phyloP scores from a whole-genome alignment of 495 filamentous ascomycete species.

The Aspergillus sclerotioniger region DNA sequence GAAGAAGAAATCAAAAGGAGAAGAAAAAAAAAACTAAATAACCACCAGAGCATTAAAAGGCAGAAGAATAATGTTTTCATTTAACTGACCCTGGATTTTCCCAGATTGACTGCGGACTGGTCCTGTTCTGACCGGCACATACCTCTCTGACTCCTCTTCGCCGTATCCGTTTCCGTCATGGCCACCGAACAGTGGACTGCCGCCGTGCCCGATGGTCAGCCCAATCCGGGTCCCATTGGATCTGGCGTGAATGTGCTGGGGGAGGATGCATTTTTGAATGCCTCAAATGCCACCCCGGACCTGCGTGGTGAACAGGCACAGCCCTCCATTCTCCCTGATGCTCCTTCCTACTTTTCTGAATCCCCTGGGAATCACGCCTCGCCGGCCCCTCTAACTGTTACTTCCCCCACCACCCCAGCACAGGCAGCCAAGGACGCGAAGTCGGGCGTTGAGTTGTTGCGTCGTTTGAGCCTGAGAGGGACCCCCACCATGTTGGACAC shows the following conservation, averaged over 20 bases:
- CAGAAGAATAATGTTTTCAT: neutral
- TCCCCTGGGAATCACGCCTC: constrained; percentile 28
- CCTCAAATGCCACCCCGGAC: constrained; percentile 27
- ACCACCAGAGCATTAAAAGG: too few species aligned
- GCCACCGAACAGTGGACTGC: constrained; percentile 32
- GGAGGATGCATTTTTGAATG: constrained; percentile 31
- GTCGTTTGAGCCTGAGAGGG: constrained; percentile 57
- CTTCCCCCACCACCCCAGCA: constrained; percentile 35
- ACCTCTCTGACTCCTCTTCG: neutral
- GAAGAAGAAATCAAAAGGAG: too few species aligned
- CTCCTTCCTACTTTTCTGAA: constrained; percentile 31
- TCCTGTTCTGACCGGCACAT: constrained; percentile 7
- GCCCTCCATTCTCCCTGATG: constrained; percentile 19
- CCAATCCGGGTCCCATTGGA: constrained; percentile 36
- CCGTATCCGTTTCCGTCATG: constrained; percentile 24
- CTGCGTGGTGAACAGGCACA: constrained; percentile 25
- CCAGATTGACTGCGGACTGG: constrained; percentile 14
- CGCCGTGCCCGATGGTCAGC: constrained; percentile 32
- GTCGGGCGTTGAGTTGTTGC: constrained; percentile 60
- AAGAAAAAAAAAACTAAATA: too few species aligned
- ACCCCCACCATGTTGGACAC: constrained; percentile 48
- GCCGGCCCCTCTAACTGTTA: constrained; percentile 15
- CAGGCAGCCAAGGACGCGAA: constrained; percentile 52
- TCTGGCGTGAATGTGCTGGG: constrained; percentile 34
- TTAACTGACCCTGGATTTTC: constrained; percentile 14